phyloP scores from a whole-genome alignment of 768 basidiomycete genomes.

The Aureoboletus auriporus region DNA sequence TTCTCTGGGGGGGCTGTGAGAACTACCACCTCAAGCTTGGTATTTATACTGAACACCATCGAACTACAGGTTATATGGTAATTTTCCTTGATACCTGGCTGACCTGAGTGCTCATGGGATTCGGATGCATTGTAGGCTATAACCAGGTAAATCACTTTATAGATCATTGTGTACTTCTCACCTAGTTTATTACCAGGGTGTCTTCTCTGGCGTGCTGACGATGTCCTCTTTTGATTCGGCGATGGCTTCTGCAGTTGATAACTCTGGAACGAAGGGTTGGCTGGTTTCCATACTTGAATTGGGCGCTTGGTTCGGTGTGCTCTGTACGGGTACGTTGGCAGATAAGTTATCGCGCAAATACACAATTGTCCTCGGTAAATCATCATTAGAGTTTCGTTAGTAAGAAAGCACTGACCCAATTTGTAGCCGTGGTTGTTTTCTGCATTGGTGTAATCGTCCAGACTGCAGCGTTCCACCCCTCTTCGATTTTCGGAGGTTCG shows the following conservation, averaged over 20 bases:
- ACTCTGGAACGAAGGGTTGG: slow-evolving; percentile 61
- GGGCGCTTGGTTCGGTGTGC: slow-evolving; percentile 73
- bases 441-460: slow-evolving; percentile 75
- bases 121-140: slow-evolving; percentile 42
- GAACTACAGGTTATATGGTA: slow-evolving; percentile 57
- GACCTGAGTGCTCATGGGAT: not conserved
- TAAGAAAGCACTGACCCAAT: slow-evolving; percentile 11
- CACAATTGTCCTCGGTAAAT: slow-evolving; percentile 56
- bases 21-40: slow-evolving; percentile 6
- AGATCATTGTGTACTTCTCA: not conserved
- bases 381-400: not conserved
- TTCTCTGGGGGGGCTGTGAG: slow-evolving; percentile 72
- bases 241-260: slow-evolving; percentile 52
- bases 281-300: slow-evolving; percentile 72
- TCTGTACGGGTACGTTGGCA: slow-evolving; percentile 66
- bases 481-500: slow-evolving; percentile 64
- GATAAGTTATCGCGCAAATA: slow-evolving; percentile 74
- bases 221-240: slow-evolving; percentile 49
- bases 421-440: slow-evolving; percentile 54
- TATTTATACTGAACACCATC: slow-evolving; percentile 1
- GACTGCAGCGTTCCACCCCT: slow-evolving; percentile 49
- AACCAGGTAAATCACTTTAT: slow-evolving; percentile 46
- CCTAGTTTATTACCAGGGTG: slow-evolving; percentile 43
- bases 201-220: slow-evolving; percentile 70
- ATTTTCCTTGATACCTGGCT: slow-evolving; percentile 16